Evolutionary conservation across 352 stramenopile species (phyloP), one percentile per base, ranked within the genome.

Genomic region (Blastocystis sp.): DNA sequence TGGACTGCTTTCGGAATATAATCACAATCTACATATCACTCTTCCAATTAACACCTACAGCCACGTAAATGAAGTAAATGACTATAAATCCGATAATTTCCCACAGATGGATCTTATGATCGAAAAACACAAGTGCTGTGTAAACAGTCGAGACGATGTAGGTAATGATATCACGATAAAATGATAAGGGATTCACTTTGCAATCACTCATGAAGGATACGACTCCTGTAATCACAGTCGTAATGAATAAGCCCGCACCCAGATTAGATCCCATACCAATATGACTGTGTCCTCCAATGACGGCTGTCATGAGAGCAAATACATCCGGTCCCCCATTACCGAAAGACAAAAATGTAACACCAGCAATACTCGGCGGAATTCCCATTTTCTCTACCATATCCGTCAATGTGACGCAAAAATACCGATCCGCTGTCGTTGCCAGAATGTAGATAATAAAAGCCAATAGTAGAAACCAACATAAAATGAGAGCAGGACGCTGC

Each of bases 321-420:
- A 98, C 95, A 91, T 99, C 97, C 0, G 96, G 96, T 17, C 96
- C 96, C 79, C 97, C 95, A 92, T 99, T 99, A 27, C 96, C 97
- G 79, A 99, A 96, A 44, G 96, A 96, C 54, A 99, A 92, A 56
- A 99, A 95, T 3, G 96, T 98, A 66, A 99, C 96, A 33, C 97
- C 59, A 48, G 76, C 90, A n/a, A 90, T 75, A 44, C 89, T 89
- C 15, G 76, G 68, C 17, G 90, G 78, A 42, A 90, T 64, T 78
- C 88, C 33, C 76, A 95, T 91, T 91, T 96, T 95, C 48, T 96
- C 92, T 48, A 94, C 97, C 82, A 99, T 96, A 92, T 94, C 97
- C 79, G 97, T 96, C 9, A 99, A 92, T 22, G 94, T 96, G 0
- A 96, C 96, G 0, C 93, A 98, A 91, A 99, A 98, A 91, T 98